Evolutionary conservation across 768 basidiomycete species (phyloP).

Genomic region (Chalciporus chontae): DNA sequence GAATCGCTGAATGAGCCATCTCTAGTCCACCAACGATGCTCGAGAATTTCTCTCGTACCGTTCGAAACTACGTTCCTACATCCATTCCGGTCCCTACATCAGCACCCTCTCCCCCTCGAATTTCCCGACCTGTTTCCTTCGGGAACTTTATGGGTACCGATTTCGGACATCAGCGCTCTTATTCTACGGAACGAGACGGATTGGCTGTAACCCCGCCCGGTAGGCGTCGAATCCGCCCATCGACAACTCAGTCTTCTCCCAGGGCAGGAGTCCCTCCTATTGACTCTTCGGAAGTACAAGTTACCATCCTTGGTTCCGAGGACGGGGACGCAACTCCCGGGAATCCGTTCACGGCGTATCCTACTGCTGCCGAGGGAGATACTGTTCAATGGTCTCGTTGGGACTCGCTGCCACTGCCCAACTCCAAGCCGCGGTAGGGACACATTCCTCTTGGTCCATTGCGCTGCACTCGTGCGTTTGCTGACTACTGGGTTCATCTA

Average conservation of each 20-base stretch:
- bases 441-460: background rate
- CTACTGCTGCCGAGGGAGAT: slow-evolving; percentile 30
- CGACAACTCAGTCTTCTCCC: slow-evolving; percentile 8
- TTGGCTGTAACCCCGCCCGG: slow-evolving; percentile 7
- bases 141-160: slow-evolving; percentile 39
- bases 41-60: slow-evolving; percentile 48
- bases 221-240: slow-evolving; percentile 9
- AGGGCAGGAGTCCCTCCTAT: slow-evolving; percentile 1
- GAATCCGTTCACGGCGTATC: slow-evolving; percentile 24
- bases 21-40: slow-evolving; percentile 48
- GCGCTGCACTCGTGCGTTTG: slow-evolving; percentile 2
- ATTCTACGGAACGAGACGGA: slow-evolving; percentile 7
- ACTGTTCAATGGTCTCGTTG: slow-evolving; percentile 32
- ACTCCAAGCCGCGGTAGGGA: slow-evolving; percentile 19
- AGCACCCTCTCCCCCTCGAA: slow-evolving; percentile 45
- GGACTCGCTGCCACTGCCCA: slow-evolving; percentile 24
- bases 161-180: slow-evolving; percentile 12
- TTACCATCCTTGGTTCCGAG: slow-evolving; percentile 16
- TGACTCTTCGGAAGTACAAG: slow-evolving; percentile 16
- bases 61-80: slow-evolving; percentile 53
- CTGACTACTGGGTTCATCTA: slow-evolving; percentile 13
- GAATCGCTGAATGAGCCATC: slow-evolving; percentile 13
- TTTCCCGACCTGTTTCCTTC: slow-evolving; percentile 47
- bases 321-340: slow-evolving; percentile 19
- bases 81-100: slow-evolving; percentile 48